Base-by-base conservation (phyloP, 2,329 filamentous ascomycete genomes). In the Thelonectria blattea region DNA sequence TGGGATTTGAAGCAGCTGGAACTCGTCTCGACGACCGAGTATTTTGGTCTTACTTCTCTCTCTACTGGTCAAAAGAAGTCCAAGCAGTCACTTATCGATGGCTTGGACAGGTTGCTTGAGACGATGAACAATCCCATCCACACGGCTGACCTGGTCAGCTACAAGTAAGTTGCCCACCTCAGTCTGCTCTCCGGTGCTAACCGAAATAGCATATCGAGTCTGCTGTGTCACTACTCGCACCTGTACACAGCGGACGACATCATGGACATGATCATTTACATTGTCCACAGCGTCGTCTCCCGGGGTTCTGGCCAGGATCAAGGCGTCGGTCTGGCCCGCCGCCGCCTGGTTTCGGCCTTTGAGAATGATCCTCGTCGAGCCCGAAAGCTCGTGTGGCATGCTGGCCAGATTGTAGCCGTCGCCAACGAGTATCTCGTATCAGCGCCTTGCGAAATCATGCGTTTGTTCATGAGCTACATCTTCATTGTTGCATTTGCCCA, bases 401-500 rank as follows among this genome's bases (percentile, higher is more conserved):
- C 72, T 1, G 71, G 70, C 0, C 72, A 74, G 27, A 74, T 74
- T 15, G 61, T 72, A 5, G 68, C 68, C 10, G 64, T 71, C 3
- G 71, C 73, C 37, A 69, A 69, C 47, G 70, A 73, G 32, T 72
- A 71, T 45, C 48, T 71, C 1, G 71, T 72, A 14, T 71, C 71
- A 14, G 65, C 71, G 1, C 72, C 73, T 1, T 73, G 71, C 46
- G 72, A 74, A 46, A 71, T 72, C 30, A 65, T 74, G 65, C 70
- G 72, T 6, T 37, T 74, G 2, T 75, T 75, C 53, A 73, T 73
- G 67, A 72, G 71, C 51, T 74, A 71, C 49, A 68, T 71, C 10
- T 71, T 71, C 46, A 63, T 75, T 11, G 56, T 74, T 24, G 66
- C 71, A 1, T 74, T 60, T 34, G 62, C 64, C 2, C 64, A 67